These are phyloP conservation scores for Clausena lansium DNA, from an alignment of 345 rosid genomes.

Conservation along the genomic window DNA sequence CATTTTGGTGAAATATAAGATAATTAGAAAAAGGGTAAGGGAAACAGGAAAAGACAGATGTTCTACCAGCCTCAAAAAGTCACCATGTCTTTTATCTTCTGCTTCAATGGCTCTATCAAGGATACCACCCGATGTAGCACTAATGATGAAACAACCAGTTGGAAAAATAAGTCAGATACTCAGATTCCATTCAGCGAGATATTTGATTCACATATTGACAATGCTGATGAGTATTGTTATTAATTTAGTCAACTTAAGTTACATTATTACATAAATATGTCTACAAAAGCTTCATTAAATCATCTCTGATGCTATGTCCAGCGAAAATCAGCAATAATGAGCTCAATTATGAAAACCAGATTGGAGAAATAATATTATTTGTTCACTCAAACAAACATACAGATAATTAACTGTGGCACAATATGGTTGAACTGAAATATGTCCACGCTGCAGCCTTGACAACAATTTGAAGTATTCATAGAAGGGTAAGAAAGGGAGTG, in stretches of 20 bases:
- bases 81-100: slow-evolving; percentile 90
- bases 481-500: background rate
- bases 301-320: background rate
- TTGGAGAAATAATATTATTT: background rate
- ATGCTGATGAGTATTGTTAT: background rate
- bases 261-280: background rate
- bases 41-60: slow-evolving; percentile 4
- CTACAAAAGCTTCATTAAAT: background rate
- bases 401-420: background rate
- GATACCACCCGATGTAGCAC: slow-evolving; percentile 94
- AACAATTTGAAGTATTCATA: background rate
- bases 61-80: slow-evolving; percentile 88
- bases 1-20: slow-evolving; percentile 13
- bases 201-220: slow-evolving; percentile 2
- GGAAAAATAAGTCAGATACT: slow-evolving; percentile 13
- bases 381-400: background rate
- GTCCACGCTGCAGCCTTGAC: background rate
- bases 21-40: background rate
- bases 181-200: slow-evolving; percentile 6
- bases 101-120: slow-evolving; percentile 97
- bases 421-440: background rate
- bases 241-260: background rate
- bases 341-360: background rate
- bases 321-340: background rate
- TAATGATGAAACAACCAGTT: slow-evolving; percentile 22